Evolutionary conservation across 1,139 yeast species (phyloP), one percentile per base, ranked within the genome.

Genomic region (Hansenula lynferdii): DNA sequence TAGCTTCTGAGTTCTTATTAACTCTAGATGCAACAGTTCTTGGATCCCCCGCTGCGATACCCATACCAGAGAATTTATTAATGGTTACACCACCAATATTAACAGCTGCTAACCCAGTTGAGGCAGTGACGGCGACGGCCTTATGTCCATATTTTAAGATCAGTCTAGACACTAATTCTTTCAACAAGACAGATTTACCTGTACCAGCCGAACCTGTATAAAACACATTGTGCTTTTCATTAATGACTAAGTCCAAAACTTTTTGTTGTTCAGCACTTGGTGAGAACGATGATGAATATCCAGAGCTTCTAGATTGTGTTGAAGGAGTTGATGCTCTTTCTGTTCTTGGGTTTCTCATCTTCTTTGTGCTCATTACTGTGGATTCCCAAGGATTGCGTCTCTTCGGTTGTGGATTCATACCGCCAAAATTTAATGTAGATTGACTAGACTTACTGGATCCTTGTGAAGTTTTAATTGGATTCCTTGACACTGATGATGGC

Each of bases 51-150:
- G 62, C 62, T 6, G 90, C 96, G 16, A 85, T 58, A 0, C 96
- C 96, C 38, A 87, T 71, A 1, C 92, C 87, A 1, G 90, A 71
- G 64, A 80, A 85, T 47, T 83, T 70, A 56, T 86, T 92, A 27
- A 89, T 64, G 0, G 97, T 89, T 27, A 71, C 74, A 15, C 97
- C 97, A 1, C 89, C 92, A 50, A 89, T 80, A 52, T 84, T 86
- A 31, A 85, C 77, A 0, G 96, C 96, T 0, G 97, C 97, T 49
- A 89, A 63, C 1, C 97, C 97, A 0, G 96, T 87, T 0, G 96
- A 85, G 0, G 97, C 97, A 2, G 95, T 84, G 3, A 89, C 78
- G 0, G 92, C 96, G 3, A 89, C 83, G 1, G 67, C 61, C 10
- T 66, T 67, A 3, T 60, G 53, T 2, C 77, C 76, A 39, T 66